Evolutionary conservation across 2,329 filamentous ascomycete species (phyloP), one percentile per base, ranked within the genome.

Genomic region (Dendryphion nanum): DNA sequence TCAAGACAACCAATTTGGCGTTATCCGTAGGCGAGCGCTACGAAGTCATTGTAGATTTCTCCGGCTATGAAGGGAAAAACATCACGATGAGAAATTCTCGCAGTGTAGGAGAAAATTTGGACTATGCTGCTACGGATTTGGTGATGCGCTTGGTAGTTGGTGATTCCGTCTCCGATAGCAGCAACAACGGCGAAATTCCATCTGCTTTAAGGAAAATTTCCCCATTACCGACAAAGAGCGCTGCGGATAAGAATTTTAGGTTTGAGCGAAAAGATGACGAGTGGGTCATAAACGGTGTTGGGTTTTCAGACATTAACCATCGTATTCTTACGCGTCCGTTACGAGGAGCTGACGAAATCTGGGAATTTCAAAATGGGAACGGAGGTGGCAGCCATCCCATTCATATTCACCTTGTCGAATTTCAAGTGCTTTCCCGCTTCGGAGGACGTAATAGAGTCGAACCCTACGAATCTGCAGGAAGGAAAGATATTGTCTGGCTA

Each of bases 401-500:
- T 20, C 78, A 82, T 55, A 72, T 81, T 33, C 79, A 82, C 50
- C 66, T 81, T 1, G 72, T 82, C 33, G 77, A 81, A 49, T 76
- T 82, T 57, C 71, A 74, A 38, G 65, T 82, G 23, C 48, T 79
- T 16, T 66, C 63, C 6, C 73, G 78, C 14, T 69, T 53, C 0
- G 72, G 73, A 4, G 70, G 69, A 7, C 59, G 66, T 4, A 45
- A 49, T 14, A 53, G 50, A 10, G 70, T 80, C 4, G 49, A 68
- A 43, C 68, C 74, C 0, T 81, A 81, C 46, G 78, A 82, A 58
- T 61, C 65, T 2, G 71, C 67, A 0, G 77, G 74, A 0, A 68
- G 79, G 14, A 81, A 81, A 56, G 78, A 82, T 47, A 73, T 79
- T 2, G 76, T 80, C 2, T 75, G 76, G 67, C 65, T 82, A 1